A percentile compares a stretch with the other conserved stretches of the same genome.
Conservation (phyloP, 768 basidiomycete species). For the Tubosaeta sp. region DNA sequence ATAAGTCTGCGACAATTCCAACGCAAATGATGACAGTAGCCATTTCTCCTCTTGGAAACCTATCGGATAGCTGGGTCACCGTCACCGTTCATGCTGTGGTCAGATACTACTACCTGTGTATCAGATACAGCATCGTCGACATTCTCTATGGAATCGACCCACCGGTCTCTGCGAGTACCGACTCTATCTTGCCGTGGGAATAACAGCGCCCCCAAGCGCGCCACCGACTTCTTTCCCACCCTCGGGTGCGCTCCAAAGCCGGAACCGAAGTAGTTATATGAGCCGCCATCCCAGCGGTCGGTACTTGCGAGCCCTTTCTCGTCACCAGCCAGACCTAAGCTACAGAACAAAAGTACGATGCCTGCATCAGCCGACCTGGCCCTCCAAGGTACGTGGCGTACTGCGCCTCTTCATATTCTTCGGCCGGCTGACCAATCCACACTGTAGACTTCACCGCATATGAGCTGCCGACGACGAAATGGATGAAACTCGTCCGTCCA, state of each 20-base stretch:
- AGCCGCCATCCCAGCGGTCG: not conserved
- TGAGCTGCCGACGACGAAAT: constrained; percentile 19
- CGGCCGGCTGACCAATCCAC: not conserved
- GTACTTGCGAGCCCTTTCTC: not conserved
- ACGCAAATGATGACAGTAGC: not conserved
- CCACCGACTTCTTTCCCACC: not conserved
- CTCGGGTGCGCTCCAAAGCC: constrained; percentile 2
- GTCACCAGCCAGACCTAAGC: not conserved
- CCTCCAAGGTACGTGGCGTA: constrained; percentile 14
- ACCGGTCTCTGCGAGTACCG: not conserved
- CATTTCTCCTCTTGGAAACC: too few relatives aligned
- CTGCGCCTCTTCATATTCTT: not conserved
- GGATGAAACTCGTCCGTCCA: constrained; percentile 17
- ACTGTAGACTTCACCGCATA: constrained; percentile 21
- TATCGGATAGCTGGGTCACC: too few relatives aligned
- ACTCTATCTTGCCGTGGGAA: not conserved
- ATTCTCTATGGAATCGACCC: not conserved
- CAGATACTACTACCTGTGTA: too few relatives aligned
- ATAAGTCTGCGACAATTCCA: not conserved
- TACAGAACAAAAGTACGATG: not conserved
- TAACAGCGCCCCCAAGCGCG: not conserved
- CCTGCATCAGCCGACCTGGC: constrained; percentile 11
- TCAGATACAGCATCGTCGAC: not conserved
- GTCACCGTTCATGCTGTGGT: too few relatives aligned
- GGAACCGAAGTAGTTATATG: constrained; percentile 14